Percentiles rank a stretch among this genome's conserved stretches.
Evolutionary conservation across 768 basidiomycete species (phyloP).

Genomic region (Mycena haematopus): DNA sequence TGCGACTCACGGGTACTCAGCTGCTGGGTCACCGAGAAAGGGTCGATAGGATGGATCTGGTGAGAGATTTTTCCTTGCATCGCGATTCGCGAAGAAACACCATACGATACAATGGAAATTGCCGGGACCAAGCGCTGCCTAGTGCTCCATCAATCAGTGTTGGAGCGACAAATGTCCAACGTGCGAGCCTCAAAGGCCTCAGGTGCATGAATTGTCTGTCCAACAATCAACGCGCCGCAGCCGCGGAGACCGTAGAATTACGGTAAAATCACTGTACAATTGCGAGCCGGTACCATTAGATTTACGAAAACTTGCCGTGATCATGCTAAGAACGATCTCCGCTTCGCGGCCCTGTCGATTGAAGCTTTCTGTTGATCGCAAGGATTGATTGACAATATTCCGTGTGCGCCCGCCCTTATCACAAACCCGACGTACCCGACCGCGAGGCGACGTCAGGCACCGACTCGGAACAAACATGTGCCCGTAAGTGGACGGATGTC

Average conservation of each 20-base stretch:
- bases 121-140: neutral
- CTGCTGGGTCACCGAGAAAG: too few relatives aligned
- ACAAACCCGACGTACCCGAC: neutral
- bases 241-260: neutral
- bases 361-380: constrained; percentile 22
- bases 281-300: too few relatives aligned
- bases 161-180: neutral
- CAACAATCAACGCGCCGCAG: neutral
- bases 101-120: constrained; percentile 1
- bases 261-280: neutral
- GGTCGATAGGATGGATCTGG: neutral
- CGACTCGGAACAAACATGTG: neutral
- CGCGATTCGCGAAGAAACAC: neutral
- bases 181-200: neutral
- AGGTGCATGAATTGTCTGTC: too few relatives aligned
- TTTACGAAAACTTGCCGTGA: neutral
- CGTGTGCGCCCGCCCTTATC: neutral
- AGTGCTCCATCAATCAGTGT: neutral
- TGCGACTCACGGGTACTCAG: too few relatives aligned
- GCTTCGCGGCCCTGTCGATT: constrained; percentile 2
- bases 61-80: neutral
- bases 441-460: neutral
- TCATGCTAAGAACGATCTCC: neutral
- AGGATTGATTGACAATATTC: too few relatives aligned
- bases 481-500: neutral